Conservation (phyloP, 164 flowering plant species). For the Vitis rupestris region DNA sequence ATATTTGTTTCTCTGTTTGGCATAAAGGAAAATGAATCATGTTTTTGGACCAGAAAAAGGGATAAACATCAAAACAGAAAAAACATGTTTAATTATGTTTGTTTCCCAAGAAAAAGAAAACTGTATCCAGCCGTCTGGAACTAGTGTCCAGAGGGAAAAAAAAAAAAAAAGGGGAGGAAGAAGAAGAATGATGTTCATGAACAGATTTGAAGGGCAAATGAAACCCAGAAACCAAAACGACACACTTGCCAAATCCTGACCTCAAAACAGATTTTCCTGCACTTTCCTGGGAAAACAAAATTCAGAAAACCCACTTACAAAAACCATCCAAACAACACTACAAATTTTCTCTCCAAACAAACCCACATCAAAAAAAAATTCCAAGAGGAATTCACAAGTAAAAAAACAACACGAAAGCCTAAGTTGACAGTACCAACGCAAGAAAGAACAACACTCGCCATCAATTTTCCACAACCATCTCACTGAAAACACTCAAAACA, state of each 20-base stretch:
- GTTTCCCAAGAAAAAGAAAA: neutral
- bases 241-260: neutral
- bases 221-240: neutral
- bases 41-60: neutral
- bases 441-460: neutral
- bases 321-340: neutral
- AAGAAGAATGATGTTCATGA: neutral
- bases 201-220: neutral
- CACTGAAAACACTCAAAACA: no score
- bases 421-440: neutral
- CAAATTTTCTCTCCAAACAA: neutral
- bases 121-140: no score
- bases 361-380: neutral
- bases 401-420: neutral
- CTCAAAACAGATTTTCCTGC: neutral
- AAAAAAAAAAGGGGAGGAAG: neutral
- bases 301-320: conserved; percentile 1
- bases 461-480: neutral
- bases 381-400: neutral
- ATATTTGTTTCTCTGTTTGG: conserved; percentile 11
- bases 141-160: neutral
- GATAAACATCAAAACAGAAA: neutral
- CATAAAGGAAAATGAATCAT: neutral
- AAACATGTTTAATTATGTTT: no score
- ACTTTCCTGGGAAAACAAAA: no score